Evolutionary conservation across 768 basidiomycete species (phyloP), one percentile per base, ranked within the genome.

Genomic region (Suillus clintonianus): DNA sequence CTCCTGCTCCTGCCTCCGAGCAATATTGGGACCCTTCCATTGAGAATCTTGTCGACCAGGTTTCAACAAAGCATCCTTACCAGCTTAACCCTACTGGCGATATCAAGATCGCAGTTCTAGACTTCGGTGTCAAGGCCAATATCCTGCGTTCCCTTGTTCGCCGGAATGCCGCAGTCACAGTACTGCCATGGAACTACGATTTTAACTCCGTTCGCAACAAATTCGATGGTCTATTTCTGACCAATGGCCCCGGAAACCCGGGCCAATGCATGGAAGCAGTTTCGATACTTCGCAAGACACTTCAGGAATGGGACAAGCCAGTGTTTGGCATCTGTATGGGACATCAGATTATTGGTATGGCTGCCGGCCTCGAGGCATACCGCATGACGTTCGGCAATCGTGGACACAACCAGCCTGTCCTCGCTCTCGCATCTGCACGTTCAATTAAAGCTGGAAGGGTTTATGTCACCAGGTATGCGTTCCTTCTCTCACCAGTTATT

Each of bases 241-340:
- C 92, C 66, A 99, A 99, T 76, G 97, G 97, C 8, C 97, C 97
- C 9, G 97, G 97, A 67, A 95, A 97, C 77, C 97, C 97, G 6
- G 81, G 81, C 65, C 90, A 92, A 67, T 96, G 94, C 78, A 89
- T 89, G 86, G 88, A 92, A 62, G 94, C 94, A 24, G 92, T 89
- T 11, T 71, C 88, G 62, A 86, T 91, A 65, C 85, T 99, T 51
- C 86, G 94, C 68, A 85, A 84, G 71, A 97, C 95, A 13, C 77
- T 99, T 58, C 70, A 82, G 37, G 94, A 96, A 77, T 99, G 97
- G 97, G 79, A 88, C 73, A 94, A 89, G 74, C 97, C 97, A 13
- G 84, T 99, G 45, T 99, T 99, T 68, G 97, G 97, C 60, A 96
- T 99, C 68, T 99, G 97, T 78, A 99, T 99, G 97, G 97, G 97